Percentiles rank a stretch among this genome's conserved stretches.
Evolutionary conservation across 208 protist genomes (phyloP).

Genomic region (Balamuthia mandrillaris): DNA sequence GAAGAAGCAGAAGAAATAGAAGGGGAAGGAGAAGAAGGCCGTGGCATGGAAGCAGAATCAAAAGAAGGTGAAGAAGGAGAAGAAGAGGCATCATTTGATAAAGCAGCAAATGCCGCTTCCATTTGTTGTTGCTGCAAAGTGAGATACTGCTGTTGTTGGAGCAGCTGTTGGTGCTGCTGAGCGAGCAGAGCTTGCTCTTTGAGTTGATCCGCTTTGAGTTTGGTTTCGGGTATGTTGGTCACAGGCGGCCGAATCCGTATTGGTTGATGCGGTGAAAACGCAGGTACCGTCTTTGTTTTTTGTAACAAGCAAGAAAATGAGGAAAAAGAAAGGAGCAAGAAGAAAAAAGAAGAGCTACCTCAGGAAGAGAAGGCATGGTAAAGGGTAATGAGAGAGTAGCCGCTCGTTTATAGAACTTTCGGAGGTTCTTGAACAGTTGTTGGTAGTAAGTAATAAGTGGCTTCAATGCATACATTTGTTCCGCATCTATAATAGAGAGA

Average conservation of each 20-base stretch:
- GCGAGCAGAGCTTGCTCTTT: too few relatives aligned
- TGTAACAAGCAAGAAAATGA: not conserved
- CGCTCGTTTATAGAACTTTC: not conserved
- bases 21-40: too few relatives aligned
- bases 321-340: not conserved
- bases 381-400: not conserved
- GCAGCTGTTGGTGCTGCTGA: too few relatives aligned
- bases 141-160: too few relatives aligned
- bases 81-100: too few relatives aligned
- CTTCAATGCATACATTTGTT: conserved; percentile 22
- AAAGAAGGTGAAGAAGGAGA: too few relatives aligned
- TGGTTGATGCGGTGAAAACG: not conserved
- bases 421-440: conserved; percentile 9
- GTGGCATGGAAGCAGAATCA: too few relatives aligned
- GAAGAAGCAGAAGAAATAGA: too few relatives aligned
- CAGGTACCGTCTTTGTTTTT: not conserved
- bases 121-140: too few relatives aligned
- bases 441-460: conserved; percentile 1
- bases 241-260: not conserved
- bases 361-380: not conserved
- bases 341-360: not conserved
- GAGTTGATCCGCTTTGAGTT: not conserved
- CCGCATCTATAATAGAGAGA: too few relatives aligned
- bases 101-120: too few relatives aligned
- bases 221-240: conserved; percentile 3